phyloP scores from a whole-genome alignment of 1,284 basidiomycete genomes.

The Retiboletus flavoniger region DNA sequence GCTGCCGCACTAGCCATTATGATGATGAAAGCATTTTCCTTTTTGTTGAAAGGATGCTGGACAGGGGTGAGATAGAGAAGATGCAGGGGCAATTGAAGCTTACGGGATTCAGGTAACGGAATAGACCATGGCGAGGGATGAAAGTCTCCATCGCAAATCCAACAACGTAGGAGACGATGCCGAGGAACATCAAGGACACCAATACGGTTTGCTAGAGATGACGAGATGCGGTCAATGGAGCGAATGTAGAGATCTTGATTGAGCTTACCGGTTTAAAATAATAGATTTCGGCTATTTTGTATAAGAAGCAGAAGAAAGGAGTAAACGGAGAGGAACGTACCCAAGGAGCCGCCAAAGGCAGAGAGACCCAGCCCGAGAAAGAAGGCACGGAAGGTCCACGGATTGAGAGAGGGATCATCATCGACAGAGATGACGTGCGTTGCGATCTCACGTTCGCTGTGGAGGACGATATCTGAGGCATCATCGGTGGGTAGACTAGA shows the following conservation, averaged over 20 bases:
- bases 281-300: conserved; percentile 48
- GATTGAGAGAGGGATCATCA: conserved; percentile 56
- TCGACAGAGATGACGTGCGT: conserved; percentile 52
- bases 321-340: conserved; percentile 10
- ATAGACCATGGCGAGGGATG: conserved; percentile 48
- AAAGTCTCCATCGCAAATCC: conserved; percentile 43
- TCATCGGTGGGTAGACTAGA: conserved; percentile 18
- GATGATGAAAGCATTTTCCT: conserved; percentile 61
- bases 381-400: conserved; percentile 57
- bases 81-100: conserved; percentile 16
- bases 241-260: neutral
- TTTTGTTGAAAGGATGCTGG: conserved; percentile 44
- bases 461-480: conserved; percentile 34
- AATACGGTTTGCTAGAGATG: conserved; percentile 43
- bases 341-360: conserved; percentile 57
- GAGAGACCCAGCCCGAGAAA: conserved; percentile 62
- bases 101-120: conserved; percentile 58
- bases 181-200: conserved; percentile 54
- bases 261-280: conserved; percentile 55
- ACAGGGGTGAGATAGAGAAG: conserved; percentile 11
- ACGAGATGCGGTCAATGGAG: neutral
- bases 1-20: conserved; percentile 70
- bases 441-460: conserved; percentile 48
- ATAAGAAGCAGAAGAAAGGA: neutral
- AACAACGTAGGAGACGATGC: conserved; percentile 42